A percentile compares a stretch with the other conserved stretches of the same genome.
Evolutionary conservation across 1,139 yeast species (phyloP).

Genomic region (Zygosaccharomyces pseudobailii): DNA sequence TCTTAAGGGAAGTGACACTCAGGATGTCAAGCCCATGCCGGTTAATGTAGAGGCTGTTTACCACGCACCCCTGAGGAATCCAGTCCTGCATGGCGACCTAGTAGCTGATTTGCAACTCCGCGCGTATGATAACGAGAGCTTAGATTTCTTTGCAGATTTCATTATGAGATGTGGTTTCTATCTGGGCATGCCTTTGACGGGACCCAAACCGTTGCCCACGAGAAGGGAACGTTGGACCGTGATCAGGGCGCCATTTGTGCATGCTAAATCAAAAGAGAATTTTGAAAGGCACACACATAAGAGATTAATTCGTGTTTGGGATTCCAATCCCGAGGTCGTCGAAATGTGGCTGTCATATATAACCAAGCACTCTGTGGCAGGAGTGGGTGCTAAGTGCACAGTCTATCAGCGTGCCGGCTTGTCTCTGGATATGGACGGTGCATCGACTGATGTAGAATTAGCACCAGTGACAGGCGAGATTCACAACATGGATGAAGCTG

Average conservation of each 20-base stretch:
- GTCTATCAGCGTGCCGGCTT: conserved; percentile 54
- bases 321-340: conserved; percentile 78
- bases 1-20: neutral
- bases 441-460: conserved; percentile 6
- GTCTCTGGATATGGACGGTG: conserved; percentile 40
- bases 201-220: conserved; percentile 61
- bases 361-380: conserved; percentile 71
- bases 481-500: conserved; percentile 44
- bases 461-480: conserved; percentile 3
- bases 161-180: conserved; percentile 87
- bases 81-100: conserved; percentile 63
- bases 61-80: conserved; percentile 72
- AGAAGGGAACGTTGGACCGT: conserved; percentile 91
- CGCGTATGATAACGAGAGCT: conserved; percentile 64
- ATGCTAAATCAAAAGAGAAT: conserved; percentile 91
- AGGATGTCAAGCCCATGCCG: conserved; percentile 59
- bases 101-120: conserved; percentile 69
- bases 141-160: conserved; percentile 78
- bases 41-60: conserved; percentile 77
- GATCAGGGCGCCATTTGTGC: conserved; percentile 87
- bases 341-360: conserved; percentile 80
- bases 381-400: conserved; percentile 77
- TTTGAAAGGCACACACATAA: conserved; percentile 84
- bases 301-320: conserved; percentile 69
- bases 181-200: conserved; percentile 76